Conservation (phyloP, 345 rosid species). For the Brassica incana region DNA sequence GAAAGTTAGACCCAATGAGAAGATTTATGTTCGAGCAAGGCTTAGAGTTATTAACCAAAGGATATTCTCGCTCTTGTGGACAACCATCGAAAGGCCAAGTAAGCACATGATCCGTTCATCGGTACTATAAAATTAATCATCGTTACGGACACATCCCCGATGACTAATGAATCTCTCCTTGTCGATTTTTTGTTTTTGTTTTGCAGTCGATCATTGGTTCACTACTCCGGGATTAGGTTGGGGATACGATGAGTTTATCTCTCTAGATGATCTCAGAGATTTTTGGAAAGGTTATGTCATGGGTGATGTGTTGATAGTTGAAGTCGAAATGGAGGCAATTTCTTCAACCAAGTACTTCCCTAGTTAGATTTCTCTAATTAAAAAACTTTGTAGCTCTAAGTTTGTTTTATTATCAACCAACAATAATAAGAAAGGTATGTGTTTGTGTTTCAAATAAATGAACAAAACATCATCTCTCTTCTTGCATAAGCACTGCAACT, state of each 20-base stretch:
- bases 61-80: not conserved
- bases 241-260: not conserved
- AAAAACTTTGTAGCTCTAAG: not conserved
- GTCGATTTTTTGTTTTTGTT: not conserved
- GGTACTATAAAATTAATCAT: not conserved
- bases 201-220: not conserved
- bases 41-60: slow-evolving; percentile 23
- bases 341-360: not conserved
- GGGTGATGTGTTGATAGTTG: not conserved
- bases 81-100: not conserved
- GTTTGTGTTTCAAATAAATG: not conserved
- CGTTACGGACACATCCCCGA: not conserved
- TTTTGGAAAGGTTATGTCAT: not conserved
- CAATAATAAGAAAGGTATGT: not conserved
- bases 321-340: not conserved
- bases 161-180: not conserved
- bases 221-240: not conserved
- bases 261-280: not conserved
- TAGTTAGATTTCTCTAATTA: not conserved
- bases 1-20: slow-evolving; percentile 15
- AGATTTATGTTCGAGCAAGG: slow-evolving; percentile 26
- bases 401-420: not conserved
- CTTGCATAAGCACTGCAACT: not conserved
- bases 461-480: not conserved
- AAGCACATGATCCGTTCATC: not conserved